Evolutionary conservation across 2,329 filamentous ascomycete genomes (phyloP).

Genomic region (Orbilia javanica): DNA sequence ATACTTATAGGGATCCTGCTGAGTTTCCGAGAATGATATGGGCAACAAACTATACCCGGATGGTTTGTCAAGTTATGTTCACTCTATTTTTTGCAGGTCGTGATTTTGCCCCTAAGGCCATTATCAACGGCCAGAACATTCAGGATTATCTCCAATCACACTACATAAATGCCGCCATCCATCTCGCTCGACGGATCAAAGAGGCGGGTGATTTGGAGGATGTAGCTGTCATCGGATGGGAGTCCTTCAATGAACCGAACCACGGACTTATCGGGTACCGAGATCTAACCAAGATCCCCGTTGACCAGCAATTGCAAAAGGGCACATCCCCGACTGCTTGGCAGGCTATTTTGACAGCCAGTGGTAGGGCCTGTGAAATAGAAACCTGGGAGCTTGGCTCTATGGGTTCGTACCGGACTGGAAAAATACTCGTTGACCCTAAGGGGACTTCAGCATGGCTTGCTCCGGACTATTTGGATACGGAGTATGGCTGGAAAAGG

Average conservation of each 20-base stretch:
- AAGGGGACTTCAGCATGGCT: constrained; percentile 89
- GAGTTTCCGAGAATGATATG: constrained; percentile 99
- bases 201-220: constrained; percentile 91
- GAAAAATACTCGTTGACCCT: constrained; percentile 84
- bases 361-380: constrained; percentile 88
- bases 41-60: constrained; percentile 94
- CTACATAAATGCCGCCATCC: constrained; percentile 81
- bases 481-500: constrained; percentile 88
- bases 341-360: constrained; percentile 92
- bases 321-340: constrained; percentile 93
- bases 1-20: constrained; percentile 86
- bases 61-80: constrained; percentile 90
- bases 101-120: constrained; percentile 94
- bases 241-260: constrained; percentile 95
- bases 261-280: constrained; percentile 85
- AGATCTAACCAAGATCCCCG: constrained; percentile 83
- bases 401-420: constrained; percentile 90
- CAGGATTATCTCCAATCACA: constrained; percentile 94
- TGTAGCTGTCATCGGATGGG: constrained; percentile 91
- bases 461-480: constrained; percentile 83
- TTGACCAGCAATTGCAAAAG: constrained; percentile 90
- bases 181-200: constrained; percentile 85
- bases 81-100: constrained; percentile 91
- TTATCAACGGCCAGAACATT: constrained; percentile 94
- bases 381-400: constrained; percentile 94